Evolutionary conservation across 306 rosid genomes (phyloP).

Genomic region (Hippophae gyantsensis): DNA sequence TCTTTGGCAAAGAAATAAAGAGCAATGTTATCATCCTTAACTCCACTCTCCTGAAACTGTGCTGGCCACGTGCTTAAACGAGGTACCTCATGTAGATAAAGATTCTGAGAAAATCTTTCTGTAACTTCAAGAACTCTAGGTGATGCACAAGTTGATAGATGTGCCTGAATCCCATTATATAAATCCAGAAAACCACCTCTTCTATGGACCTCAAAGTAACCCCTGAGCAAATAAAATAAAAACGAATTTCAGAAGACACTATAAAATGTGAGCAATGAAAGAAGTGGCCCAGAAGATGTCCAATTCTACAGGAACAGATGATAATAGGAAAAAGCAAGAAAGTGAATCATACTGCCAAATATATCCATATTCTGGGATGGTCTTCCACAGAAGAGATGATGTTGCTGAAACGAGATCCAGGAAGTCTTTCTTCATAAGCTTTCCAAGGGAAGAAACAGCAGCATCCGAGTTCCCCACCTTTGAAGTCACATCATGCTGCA

Average conservation of each 20-base stretch:
- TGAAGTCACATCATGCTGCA: constrained; percentile 27
- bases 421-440: constrained; percentile 36
- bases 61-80: constrained; percentile 82
- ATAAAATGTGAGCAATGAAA: constrained; percentile 3
- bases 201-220: constrained; percentile 62
- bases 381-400: constrained; percentile 31
- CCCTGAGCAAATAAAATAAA: constrained; percentile 45
- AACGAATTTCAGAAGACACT: constrained; percentile 13
- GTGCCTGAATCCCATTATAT: constrained; percentile 76
- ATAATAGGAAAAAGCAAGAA: constrained; percentile 14
- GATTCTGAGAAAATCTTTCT: constrained; percentile 39
- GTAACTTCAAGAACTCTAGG: constrained; percentile 62
- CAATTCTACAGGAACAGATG: constrained; percentile 8
- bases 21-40: constrained; percentile 78
- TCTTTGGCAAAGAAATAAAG: constrained; percentile 91
- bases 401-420: constrained; percentile 19
- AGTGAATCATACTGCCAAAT: constrained; percentile 73
- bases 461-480: constrained; percentile 28
- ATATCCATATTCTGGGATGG: constrained; percentile 66
- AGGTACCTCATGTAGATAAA: constrained; percentile 64
- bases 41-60: constrained; percentile 64
- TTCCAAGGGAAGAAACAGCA: constrained; percentile 26
- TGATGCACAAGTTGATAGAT: constrained; percentile 68
- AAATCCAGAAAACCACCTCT: constrained; percentile 43
- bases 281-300: constrained; percentile 14